phyloP scores from a whole-genome alignment of 129 eudicot species.

The Tagetes erecta region DNA sequence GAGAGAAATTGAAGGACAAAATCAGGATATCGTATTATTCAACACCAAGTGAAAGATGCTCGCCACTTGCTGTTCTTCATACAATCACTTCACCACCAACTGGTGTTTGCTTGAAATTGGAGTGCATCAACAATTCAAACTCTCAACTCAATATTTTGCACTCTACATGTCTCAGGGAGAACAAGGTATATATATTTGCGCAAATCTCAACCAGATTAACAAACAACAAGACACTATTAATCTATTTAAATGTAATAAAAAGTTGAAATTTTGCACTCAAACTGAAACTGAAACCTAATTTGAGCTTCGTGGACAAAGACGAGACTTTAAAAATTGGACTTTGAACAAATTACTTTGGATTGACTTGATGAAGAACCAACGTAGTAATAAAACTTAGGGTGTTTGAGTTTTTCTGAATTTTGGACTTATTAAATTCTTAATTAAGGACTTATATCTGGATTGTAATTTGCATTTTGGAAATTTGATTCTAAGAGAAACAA shows the following conservation, averaged over 20 bases:
- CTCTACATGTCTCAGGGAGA: slow-evolving; percentile 89
- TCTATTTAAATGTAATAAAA: background rate
- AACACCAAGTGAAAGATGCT: slow-evolving; percentile 83
- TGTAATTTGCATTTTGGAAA: background rate
- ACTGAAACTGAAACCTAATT: slow-evolving; percentile 27
- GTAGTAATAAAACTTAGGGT: background rate
- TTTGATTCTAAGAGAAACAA: background rate
- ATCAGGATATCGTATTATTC: slow-evolving; percentile 70
- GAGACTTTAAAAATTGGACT: slow-evolving; percentile 32
- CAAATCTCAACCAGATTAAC: slow-evolving; percentile 29
- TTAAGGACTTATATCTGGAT: slow-evolving; percentile 19
- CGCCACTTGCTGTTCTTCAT: slow-evolving; percentile 93
- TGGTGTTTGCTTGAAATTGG: slow-evolving; percentile 85
- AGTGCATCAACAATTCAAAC: slow-evolving; percentile 46
- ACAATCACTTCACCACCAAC: slow-evolving; percentile 48
- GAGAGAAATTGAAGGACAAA: slow-evolving; percentile 48
- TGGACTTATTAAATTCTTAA: slow-evolving; percentile 23
- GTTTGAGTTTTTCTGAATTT: background rate
- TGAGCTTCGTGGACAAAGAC: slow-evolving; percentile 34
- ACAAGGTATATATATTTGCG: slow-evolving; percentile 86
- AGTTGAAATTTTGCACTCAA: slow-evolving; percentile 6
- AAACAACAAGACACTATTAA: slow-evolving; percentile 18
- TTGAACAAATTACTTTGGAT: slow-evolving; percentile 25
- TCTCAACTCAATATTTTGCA: slow-evolving; percentile 78
- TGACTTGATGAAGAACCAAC: slow-evolving; percentile 30